Conservation (phyloP, 768 basidiomycete species). For the Scleroderma bovista region DNA sequence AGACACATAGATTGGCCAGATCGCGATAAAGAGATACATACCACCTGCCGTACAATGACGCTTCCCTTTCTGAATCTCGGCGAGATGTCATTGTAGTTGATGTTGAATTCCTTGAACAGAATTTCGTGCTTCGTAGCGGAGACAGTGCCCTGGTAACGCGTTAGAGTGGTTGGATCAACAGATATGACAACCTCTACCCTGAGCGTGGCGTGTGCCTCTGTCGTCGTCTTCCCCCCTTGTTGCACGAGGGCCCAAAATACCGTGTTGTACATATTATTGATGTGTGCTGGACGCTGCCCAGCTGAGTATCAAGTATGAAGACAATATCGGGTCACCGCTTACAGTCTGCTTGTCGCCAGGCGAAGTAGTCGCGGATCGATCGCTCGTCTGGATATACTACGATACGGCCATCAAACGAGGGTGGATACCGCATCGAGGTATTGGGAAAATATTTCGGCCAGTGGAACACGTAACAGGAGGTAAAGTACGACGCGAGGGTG, state of each 20-base stretch:
- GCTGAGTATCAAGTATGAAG: constrained; percentile 6
- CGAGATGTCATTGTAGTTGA: constrained; percentile 83
- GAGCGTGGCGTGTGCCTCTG: constrained; percentile 78
- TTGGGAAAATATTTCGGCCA: constrained; percentile 81
- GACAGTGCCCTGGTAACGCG: constrained; percentile 64
- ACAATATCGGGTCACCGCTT: constrained; percentile 22
- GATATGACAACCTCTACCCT: constrained; percentile 41
- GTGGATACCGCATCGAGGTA: constrained; percentile 69
- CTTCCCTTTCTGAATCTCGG: constrained; percentile 81
- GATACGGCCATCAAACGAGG: constrained; percentile 89
- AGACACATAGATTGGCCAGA: background rate
- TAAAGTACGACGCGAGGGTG: constrained; percentile 81
- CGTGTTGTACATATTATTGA: constrained; percentile 98
- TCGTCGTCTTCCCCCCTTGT: constrained; percentile 69
- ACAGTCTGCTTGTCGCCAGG: constrained; percentile 98
- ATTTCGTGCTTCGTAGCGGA: constrained; percentile 92
- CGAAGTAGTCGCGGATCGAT: constrained; percentile 85
- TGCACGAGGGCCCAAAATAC: constrained; percentile 91
- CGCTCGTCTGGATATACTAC: constrained; percentile 70
- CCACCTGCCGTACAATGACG: constrained; percentile 66
- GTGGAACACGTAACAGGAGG: constrained; percentile 82
- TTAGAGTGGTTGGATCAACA: constrained; percentile 6
- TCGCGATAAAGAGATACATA: constrained; percentile 9
- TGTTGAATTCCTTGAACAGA: constrained; percentile 69
- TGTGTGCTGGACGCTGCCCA: constrained; percentile 61